Percentiles rank a stretch among this genome's conserved stretches.
phyloP scores from a whole-genome alignment of 2,329 filamentous ascomycete species.

The Aspergillus neoniger region DNA sequence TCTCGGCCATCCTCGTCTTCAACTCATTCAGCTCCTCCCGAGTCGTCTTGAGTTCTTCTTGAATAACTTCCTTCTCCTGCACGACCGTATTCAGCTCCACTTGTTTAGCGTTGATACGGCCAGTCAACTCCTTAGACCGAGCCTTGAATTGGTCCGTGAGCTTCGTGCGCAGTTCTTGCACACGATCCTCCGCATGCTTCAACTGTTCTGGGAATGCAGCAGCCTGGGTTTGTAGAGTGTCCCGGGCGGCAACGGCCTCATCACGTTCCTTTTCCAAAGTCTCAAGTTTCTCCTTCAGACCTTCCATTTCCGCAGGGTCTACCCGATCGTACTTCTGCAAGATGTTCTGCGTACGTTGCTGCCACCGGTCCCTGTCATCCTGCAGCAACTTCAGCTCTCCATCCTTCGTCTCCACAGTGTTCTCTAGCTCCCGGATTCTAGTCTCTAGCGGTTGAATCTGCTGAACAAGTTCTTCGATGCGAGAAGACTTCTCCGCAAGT shows the following conservation, averaged over 20 bases:
- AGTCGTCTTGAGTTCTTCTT: conserved; percentile 65
- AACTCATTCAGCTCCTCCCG: conserved; percentile 58
- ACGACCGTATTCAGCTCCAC: conserved; percentile 49
- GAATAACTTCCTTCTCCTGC: conserved; percentile 68
- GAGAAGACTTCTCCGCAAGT: conserved; percentile 71
- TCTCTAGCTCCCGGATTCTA: conserved; percentile 79
- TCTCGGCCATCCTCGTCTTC: conserved; percentile 56
- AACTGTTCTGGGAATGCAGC: conserved; percentile 52
- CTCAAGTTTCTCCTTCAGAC: conserved; percentile 76
- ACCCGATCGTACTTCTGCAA: conserved; percentile 94
- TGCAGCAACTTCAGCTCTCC: conserved; percentile 87
- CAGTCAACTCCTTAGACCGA: conserved; percentile 64
- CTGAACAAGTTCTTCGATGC: conserved; percentile 71
- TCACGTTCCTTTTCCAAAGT: conserved; percentile 67
- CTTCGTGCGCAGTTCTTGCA: conserved; percentile 52
- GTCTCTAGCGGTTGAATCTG: conserved; percentile 81
- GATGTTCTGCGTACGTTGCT: conserved; percentile 93
- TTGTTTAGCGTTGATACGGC: conserved; percentile 59
- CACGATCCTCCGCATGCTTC: conserved; percentile 49
- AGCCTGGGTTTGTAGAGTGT: conserved; percentile 53
- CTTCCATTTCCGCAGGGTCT: conserved; percentile 89
- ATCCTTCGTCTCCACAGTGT: conserved; percentile 75
- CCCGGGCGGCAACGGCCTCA: conserved; percentile 60
- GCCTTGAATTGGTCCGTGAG: conserved; percentile 56
- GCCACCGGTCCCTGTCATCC: conserved; percentile 90